Evolutionary conservation across 192 early-diverging fungal species (phyloP), one percentile per base, ranked within the genome.

Genomic region (Coemansia sp.): DNA sequence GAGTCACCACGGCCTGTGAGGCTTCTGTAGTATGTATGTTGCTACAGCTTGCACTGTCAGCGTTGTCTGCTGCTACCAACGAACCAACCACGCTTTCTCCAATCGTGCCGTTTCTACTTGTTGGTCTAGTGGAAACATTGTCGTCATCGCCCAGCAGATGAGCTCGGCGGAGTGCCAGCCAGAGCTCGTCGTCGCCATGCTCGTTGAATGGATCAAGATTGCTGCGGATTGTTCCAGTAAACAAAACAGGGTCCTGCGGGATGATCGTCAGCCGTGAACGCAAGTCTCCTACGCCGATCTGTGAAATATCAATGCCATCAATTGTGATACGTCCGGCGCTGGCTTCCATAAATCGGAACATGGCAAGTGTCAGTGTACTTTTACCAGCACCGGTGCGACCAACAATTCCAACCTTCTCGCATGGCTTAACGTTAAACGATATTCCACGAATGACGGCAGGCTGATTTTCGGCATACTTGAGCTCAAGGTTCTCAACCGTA

Each of bases 201-300:
- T 86, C 80, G 24, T 72, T 73, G 55, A 91, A 86, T 23, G 93
- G 93, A 66, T 98, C 94, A 38, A 98, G 63, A 67, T 96, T 96
- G 47, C 85, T 85, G 25, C 92, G 83, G 25, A 94, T 53, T 1
- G 73, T 73, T 30, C 62, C 73, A 3, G 59, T 55, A 43, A 80
- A 60, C 48, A 83, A 40, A 43, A 57, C 73, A 1, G 82, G 69
- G 5, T 82, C 82, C 73, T 95, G 93, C 33, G 93, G 88, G 44
- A 94, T 90, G 37, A 92, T 89, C 19, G 87, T 86, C 47, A 95
- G 64, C 19, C 80, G 70, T n/a, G 74, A 78, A 6, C 93, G 89
- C 40, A 95, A 66, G 43, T 91, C 86, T 54, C 81, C 80, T 37
- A 93, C 57, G 18, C 90, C 89, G 37, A 94, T 64, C 12, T 77